Conservation (phyloP, 2,329 filamentous ascomycete species). For the Ophiostoma perfectum region DNA sequence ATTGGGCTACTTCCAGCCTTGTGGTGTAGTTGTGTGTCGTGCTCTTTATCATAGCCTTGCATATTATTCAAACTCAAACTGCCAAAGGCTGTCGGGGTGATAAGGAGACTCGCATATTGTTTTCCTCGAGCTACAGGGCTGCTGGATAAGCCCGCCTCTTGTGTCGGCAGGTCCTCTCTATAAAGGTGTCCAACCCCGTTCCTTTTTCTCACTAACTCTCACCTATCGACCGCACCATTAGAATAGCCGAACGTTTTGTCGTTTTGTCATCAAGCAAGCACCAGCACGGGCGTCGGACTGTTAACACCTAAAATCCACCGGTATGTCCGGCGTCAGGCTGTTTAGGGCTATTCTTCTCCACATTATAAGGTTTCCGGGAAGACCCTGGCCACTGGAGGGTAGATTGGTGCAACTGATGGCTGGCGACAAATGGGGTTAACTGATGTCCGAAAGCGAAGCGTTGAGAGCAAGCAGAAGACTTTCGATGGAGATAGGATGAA, state of each 20-base stretch:
- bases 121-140: background rate
- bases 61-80: background rate
- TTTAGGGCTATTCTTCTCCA: background rate
- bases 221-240: too few relatives aligned
- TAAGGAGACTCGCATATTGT: background rate
- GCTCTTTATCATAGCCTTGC: background rate
- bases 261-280: background rate
- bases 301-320: conserved; percentile 18
- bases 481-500: too few relatives aligned
- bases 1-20: background rate
- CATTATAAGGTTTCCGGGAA: conserved; percentile 14
- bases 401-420: too few relatives aligned
- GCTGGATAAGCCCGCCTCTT: background rate
- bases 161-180: background rate
- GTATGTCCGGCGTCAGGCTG: conserved; percentile 18
- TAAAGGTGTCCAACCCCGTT: background rate
- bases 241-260: background rate
- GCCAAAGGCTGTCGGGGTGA: background rate
- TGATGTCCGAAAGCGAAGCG: too few relatives aligned
- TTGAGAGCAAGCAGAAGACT: background rate
- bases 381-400: background rate
- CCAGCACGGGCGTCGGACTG: conserved; percentile 6
- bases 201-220: too few relatives aligned
- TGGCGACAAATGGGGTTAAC: background rate
- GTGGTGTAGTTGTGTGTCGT: too few relatives aligned